A percentile compares a stretch with the other conserved stretches of the same genome.
phyloP scores from a whole-genome alignment of 1,284 basidiomycete species.

The Takashimella koratensis region DNA sequence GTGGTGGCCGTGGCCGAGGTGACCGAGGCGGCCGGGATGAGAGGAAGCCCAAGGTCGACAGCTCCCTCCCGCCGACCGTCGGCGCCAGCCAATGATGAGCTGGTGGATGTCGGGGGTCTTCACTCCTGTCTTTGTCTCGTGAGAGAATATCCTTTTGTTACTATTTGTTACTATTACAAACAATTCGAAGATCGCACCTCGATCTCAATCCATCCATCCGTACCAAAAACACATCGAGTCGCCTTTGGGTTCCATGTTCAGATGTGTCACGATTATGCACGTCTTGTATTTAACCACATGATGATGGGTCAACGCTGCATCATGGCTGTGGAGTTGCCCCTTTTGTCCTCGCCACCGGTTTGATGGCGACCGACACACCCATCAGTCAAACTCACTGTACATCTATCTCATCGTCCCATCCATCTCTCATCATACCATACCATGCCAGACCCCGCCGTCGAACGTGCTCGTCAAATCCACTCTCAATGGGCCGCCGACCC shows the following conservation, averaged over 20 bases:
- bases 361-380: background rate
- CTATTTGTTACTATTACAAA: too few relatives aligned
- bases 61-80: background rate
- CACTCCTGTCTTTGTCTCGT: too few relatives aligned
- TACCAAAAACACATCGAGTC: background rate
- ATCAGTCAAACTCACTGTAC: too few relatives aligned
- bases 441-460: background rate
- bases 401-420: too few relatives aligned
- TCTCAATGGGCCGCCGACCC: background rate
- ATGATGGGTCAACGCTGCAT: background rate
- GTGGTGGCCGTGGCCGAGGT: slow-evolving; percentile 38
- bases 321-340: too few relatives aligned
- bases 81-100: background rate
- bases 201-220: too few relatives aligned
- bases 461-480: background rate
- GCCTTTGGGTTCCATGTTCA: background rate
- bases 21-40: slow-evolving; percentile 17
- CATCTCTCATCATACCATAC: background rate
- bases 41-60: background rate
- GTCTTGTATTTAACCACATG: background rate
- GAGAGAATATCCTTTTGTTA: too few relatives aligned
- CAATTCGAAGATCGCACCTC: too few relatives aligned
- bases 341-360: too few relatives aligned
- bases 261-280: background rate
- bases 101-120: too few relatives aligned